phyloP scores from a whole-genome alignment of 805 yeast species.

The Kockiozyma suomiensis region DNA sequence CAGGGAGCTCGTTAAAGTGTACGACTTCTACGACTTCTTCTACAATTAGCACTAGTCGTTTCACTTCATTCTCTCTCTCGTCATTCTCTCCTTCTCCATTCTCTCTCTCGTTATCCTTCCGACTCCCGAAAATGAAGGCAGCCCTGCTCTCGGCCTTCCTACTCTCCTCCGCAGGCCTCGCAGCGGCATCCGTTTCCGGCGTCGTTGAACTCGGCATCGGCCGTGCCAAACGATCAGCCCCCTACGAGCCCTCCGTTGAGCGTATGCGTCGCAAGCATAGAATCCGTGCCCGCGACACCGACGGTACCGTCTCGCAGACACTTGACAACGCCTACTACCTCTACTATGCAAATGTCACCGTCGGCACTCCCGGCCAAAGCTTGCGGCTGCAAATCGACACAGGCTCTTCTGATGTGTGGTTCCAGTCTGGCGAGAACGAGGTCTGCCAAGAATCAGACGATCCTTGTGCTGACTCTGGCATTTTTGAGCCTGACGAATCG shows the following conservation, averaged over 20 bases:
- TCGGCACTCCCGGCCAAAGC: constrained; percentile 62
- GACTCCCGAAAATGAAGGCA: background rate
- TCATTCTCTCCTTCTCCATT: too few relatives aligned
- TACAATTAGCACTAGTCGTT: too few relatives aligned
- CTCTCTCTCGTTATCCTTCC: background rate
- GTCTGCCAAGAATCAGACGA: constrained; percentile 37
- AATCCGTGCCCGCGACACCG: constrained; percentile 5
- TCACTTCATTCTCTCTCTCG: too few relatives aligned
- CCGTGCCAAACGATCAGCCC: constrained; percentile 13
- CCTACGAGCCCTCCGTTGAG: constrained; percentile 8
- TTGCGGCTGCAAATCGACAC: constrained; percentile 66
- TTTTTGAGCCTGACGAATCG: constrained; percentile 41
- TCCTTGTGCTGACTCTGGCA: constrained; percentile 38
- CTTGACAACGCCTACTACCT: constrained; percentile 32
- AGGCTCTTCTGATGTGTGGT: constrained; percentile 78
- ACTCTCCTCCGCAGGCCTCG: constrained; percentile 6
- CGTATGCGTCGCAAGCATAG: constrained; percentile 15
- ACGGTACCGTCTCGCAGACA: constrained; percentile 18
- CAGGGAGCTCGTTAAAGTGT: too few relatives aligned
- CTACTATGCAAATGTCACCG: constrained; percentile 41
- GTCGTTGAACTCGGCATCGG: constrained; percentile 24
- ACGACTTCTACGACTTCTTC: too few relatives aligned
- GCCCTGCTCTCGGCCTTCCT: background rate
- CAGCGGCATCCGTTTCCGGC: constrained; percentile 19
- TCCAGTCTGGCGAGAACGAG: constrained; percentile 39